Conservation (phyloP, 805 yeast genomes). For the Candida germanica region DNA sequence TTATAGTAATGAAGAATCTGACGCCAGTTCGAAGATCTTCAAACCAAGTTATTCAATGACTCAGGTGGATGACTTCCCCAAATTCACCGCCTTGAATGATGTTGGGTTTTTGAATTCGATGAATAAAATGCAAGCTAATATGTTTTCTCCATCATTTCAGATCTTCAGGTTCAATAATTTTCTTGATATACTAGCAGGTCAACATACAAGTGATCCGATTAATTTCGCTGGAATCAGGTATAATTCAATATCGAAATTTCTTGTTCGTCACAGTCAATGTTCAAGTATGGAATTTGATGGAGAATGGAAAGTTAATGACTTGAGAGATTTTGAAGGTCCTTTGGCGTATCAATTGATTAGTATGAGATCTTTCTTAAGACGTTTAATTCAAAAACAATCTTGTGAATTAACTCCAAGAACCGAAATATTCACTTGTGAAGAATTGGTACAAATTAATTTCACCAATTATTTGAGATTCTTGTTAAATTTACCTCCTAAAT, state of each 20-base stretch:
- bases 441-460: conserved; percentile 36
- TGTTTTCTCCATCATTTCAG: conserved; percentile 29
- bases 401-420: conserved; percentile 5
- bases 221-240: conserved; percentile 29
- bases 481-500: conserved; percentile 26
- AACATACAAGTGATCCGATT: conserved; percentile 35
- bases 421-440: conserved; percentile 24
- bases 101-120: conserved; percentile 24
- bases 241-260: conserved; percentile 14
- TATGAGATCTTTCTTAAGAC: conserved; percentile 26
- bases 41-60: conserved; percentile 14
- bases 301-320: conserved; percentile 18
- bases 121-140: conserved; percentile 17
- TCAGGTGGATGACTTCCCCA: conserved; percentile 10
- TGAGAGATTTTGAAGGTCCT: conserved; percentile 26
- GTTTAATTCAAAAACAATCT: conserved; percentile 17
- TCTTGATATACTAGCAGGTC: conserved; percentile 27
- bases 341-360: conserved; percentile 28
- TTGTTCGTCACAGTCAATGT: conserved; percentile 15
- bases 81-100: conserved; percentile 16
- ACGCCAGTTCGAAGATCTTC: conserved; percentile 10
- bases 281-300: conserved; percentile 17
- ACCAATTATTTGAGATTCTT: conserved; percentile 35
- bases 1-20: conserved; percentile 1
- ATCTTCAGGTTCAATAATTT: conserved; percentile 29